Evolutionary conservation across 2,329 filamentous ascomycete species (phyloP), one percentile per base, ranked within the genome.

Genomic region (Microcyclospora pomicola): DNA sequence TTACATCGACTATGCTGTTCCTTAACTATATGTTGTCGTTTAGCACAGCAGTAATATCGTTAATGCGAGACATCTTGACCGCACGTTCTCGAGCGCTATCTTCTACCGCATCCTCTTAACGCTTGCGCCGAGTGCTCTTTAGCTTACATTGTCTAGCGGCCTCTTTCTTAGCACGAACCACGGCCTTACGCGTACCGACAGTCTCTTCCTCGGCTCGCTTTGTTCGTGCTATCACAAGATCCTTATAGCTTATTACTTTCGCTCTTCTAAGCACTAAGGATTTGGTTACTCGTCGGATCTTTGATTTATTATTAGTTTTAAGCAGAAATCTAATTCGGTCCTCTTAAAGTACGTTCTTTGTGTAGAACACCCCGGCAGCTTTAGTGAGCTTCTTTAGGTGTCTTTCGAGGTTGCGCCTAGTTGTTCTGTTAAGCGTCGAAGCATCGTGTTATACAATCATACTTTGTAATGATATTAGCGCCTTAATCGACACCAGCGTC

Each of bases 281-380:
- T 36, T 40, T 51, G 13, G 48, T 50, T 24, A 42, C 44, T 40
- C 46, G 43, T 31, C 49, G 45, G 36, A 37, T 36, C 42, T 53
- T 55, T 31, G 42, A 43, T 43, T 56, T 45, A 37, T 55, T 50
- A 35, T 58, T 54, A 11, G 51, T 49, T 39, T 45, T 42, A 32
- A 41, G 37, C 31, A 60, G 46, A 35, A 36, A 36, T 31, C 27
- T 31, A 7, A 38, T 38, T 38, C 15, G 36, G 7, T 38, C 31
- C 15, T 38, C 9, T 15, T 38, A 19, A n/a, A 38, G 31, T 7
- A 31, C 36, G 9, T 9, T 28, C 31, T 31, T 38, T 11, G 36
- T 19, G 9, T 27, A 15, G 3, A 7, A 34, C 6, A 15, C 27
- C 27, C 33, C 9, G 9, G 36, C 36, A 16, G 36, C 36, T 38